Conservation (phyloP, 345 rosid species). For the Cochlearia excelsa region DNA sequence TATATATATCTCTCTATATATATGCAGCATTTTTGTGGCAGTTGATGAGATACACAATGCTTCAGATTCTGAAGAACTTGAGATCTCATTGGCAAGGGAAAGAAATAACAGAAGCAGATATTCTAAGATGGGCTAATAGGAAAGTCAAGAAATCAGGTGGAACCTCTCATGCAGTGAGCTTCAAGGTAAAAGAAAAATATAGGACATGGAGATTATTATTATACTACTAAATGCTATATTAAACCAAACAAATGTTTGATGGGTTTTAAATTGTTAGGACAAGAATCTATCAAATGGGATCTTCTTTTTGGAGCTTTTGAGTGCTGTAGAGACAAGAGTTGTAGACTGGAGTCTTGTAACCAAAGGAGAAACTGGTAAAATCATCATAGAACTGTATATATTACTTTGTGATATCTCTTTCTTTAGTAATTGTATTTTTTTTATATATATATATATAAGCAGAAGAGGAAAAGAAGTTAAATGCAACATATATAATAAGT, state of each 20-base stretch:
- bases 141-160: conserved; percentile 67
- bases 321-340: conserved; percentile 78
- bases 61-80: conserved; percentile 73
- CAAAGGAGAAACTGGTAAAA: conserved; percentile 63
- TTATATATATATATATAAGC: conserved; percentile 27
- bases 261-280: conserved; percentile 41
- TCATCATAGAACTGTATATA: not conserved
- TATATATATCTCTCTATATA: too few species aligned
- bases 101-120: conserved; percentile 80
- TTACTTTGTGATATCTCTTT: not conserved
- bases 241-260: not conserved
- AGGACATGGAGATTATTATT: not conserved
- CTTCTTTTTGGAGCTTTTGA: conserved; percentile 81
- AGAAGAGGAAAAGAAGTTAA: conserved; percentile 81
- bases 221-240: not conserved
- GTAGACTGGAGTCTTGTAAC: conserved; percentile 82
- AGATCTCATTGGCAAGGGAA: conserved; percentile 73
- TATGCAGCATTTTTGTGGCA: conserved; percentile 82
- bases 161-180: conserved; percentile 66
- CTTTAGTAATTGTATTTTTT: not conserved
- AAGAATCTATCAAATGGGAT: conserved; percentile 66
- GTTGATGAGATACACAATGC: conserved; percentile 83
- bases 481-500: conserved; percentile 89
- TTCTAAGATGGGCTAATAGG: conserved; percentile 76
- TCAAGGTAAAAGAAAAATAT: conserved; percentile 56